Evolutionary conservation across 2,329 filamentous ascomycete genomes (phyloP).

Genomic region (Colletotrichum coccodes): DNA sequence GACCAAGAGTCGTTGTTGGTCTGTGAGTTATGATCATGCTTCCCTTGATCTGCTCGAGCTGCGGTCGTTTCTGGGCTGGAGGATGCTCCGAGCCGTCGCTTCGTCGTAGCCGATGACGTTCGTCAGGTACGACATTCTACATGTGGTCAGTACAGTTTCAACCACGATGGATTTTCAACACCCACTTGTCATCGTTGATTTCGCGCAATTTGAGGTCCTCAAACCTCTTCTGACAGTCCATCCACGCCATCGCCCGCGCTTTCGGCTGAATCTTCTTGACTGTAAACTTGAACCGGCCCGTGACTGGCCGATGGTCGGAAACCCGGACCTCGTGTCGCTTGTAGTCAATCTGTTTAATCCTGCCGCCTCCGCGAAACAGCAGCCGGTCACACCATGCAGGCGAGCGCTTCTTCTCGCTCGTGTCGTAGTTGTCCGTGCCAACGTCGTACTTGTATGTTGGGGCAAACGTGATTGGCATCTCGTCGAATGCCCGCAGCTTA

Average conservation of each 20-base stretch:
- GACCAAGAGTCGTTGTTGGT: not conserved
- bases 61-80: constrained; percentile 23
- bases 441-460: constrained; percentile 99
- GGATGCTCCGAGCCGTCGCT: constrained; percentile 30
- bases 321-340: constrained; percentile 87
- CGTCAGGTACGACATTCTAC: constrained; percentile 33
- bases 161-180: constrained; percentile 37
- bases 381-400: constrained; percentile 97
- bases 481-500: constrained; percentile 88
- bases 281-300: constrained; percentile 82
- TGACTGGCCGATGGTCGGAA: constrained; percentile 94
- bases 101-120: constrained; percentile 34
- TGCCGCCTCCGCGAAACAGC: constrained; percentile 83
- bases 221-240: constrained; percentile 79
- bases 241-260: constrained; percentile 74
- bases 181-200: constrained; percentile 81
- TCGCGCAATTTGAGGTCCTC: constrained; percentile 76
- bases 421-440: constrained; percentile 92
- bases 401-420: constrained; percentile 91
- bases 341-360: constrained; percentile 90
- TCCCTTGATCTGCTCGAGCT: constrained; percentile 19
- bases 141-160: not conserved
- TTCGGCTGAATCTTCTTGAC: constrained; percentile 83
- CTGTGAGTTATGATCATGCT: not conserved
- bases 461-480: constrained; percentile 88